Evolutionary conservation across 2,329 filamentous ascomycete genomes (phyloP).

Genomic region (Capronia epimyces): DNA sequence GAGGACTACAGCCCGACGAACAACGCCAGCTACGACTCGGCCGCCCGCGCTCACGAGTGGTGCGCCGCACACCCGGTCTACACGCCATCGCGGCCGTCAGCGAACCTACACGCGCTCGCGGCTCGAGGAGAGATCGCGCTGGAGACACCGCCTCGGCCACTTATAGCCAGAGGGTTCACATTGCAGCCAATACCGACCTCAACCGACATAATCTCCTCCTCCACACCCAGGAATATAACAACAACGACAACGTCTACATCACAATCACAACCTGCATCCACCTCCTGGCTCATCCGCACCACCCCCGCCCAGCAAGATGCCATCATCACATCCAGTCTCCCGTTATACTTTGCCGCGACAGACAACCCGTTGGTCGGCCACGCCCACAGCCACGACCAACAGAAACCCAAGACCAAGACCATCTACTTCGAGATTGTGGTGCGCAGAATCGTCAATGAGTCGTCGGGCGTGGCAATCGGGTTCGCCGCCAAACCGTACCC

Average conservation of each 20-base stretch:
- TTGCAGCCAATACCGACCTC: conserved; percentile 13
- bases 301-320: conserved; percentile 44
- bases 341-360: conserved; percentile 50
- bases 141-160: conserved; percentile 33
- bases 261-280: neutral
- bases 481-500: conserved; percentile 59
- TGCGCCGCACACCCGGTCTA: conserved; percentile 49
- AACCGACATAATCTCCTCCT: neutral
- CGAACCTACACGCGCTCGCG: conserved; percentile 40
- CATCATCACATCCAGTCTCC: conserved; percentile 50
- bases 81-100: conserved; percentile 42
- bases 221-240: neutral
- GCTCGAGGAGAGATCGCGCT: conserved; percentile 44
- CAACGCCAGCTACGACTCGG: conserved; percentile 52
- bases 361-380: conserved; percentile 48
- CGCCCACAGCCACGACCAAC: too few species aligned
- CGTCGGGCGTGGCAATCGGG: conserved; percentile 54
- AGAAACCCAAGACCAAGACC: conserved; percentile 35
- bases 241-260: neutral
- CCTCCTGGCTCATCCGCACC: conserved; percentile 43
- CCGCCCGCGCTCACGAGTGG: conserved; percentile 53
- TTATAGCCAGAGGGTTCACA: conserved; percentile 2
- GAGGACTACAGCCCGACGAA: conserved; percentile 52
- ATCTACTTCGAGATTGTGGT: conserved; percentile 58
- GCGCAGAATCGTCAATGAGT: conserved; percentile 37